Evolutionary conservation across 208 protist genomes (phyloP).

Genomic region (Trypanosoma mega): DNA sequence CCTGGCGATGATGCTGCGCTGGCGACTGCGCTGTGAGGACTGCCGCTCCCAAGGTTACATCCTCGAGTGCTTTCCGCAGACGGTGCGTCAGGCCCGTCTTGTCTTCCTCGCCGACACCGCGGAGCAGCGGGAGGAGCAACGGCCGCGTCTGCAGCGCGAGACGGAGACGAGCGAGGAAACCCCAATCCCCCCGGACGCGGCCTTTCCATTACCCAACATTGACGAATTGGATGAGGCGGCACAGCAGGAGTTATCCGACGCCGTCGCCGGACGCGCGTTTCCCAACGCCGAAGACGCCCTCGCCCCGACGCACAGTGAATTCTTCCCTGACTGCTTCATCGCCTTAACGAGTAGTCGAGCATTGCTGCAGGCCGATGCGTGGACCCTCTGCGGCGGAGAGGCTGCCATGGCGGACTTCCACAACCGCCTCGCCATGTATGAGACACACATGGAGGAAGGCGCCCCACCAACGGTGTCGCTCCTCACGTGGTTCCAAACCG

Average conservation of each 20-base stretch:
- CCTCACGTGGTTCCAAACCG: conserved; percentile 66
- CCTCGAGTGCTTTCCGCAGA: conserved; percentile 82
- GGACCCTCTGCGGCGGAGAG: conserved; percentile 6
- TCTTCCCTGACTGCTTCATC: conserved; percentile 74
- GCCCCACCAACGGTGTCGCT: conserved; percentile 35
- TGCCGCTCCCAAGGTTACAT: conserved; percentile 92
- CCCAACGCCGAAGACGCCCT: conserved; percentile 22
- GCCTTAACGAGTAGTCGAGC: conserved; percentile 33
- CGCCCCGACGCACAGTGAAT: conserved; percentile 50
- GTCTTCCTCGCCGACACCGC: conserved; percentile 59
- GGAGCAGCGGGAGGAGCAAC: conserved; percentile 31
- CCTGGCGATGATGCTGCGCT: conserved; percentile 78
- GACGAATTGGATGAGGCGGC: conserved; percentile 46
- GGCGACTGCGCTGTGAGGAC: conserved; percentile 76
- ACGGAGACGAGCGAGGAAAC: conserved; percentile 26
- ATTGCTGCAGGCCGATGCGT: conserved; percentile 40
- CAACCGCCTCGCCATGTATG: conserved; percentile 27
- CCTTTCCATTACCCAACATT: conserved; percentile 58
- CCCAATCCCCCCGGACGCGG: conserved; percentile 46
- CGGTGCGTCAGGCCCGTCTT: conserved; percentile 77
- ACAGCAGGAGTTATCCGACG: conserved; percentile 21
- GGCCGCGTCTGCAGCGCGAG: conserved; percentile 24
- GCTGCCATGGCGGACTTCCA: conserved; percentile 14
- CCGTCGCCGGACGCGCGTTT: conserved; percentile 23
- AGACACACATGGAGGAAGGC: conserved; percentile 26